Conservation (phyloP, 352 stramenopile genomes). For the Pilasporangium apinafurcum region DNA sequence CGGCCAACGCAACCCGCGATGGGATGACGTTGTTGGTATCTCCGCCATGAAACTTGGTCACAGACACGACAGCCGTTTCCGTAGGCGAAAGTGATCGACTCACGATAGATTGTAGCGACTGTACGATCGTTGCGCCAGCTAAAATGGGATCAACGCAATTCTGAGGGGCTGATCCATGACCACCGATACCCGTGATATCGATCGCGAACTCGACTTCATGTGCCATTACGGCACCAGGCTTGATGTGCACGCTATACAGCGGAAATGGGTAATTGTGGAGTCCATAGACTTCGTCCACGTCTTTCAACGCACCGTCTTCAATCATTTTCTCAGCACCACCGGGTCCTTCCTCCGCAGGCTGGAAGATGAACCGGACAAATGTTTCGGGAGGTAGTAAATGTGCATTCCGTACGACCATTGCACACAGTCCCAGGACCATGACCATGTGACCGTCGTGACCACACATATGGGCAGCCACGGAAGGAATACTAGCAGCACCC, state of each 20-base stretch:
- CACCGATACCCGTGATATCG: slow-evolving; percentile 87
- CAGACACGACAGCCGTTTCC: slow-evolving; percentile 90
- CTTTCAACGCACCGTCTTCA: slow-evolving; percentile 85
- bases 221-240: slow-evolving; percentile 87
- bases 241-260: slow-evolving; percentile 85
- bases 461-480: slow-evolving; percentile 87
- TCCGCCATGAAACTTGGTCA: slow-evolving; percentile 89
- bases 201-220: slow-evolving; percentile 92
- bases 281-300: slow-evolving; percentile 90
- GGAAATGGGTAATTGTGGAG: slow-evolving; percentile 89
- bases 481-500: not conserved
- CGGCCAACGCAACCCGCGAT: slow-evolving; percentile 65
- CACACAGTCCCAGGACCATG: slow-evolving; percentile 90
- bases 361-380: slow-evolving; percentile 92
- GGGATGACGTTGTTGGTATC: slow-evolving; percentile 96
- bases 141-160: slow-evolving; percentile 92
- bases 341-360: slow-evolving; percentile 92
- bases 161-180: slow-evolving; percentile 92
- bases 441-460: slow-evolving; percentile 95
- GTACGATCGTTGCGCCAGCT: slow-evolving; percentile 82
- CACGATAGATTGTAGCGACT: slow-evolving; percentile 91
- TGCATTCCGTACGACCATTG: slow-evolving; percentile 60
- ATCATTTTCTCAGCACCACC: slow-evolving; percentile 92
- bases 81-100: slow-evolving; percentile 85
- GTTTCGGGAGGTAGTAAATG: slow-evolving; percentile 66